Conservation (phyloP, 2,329 filamentous ascomycete genomes). For the Colletotrichum liriopes region DNA sequence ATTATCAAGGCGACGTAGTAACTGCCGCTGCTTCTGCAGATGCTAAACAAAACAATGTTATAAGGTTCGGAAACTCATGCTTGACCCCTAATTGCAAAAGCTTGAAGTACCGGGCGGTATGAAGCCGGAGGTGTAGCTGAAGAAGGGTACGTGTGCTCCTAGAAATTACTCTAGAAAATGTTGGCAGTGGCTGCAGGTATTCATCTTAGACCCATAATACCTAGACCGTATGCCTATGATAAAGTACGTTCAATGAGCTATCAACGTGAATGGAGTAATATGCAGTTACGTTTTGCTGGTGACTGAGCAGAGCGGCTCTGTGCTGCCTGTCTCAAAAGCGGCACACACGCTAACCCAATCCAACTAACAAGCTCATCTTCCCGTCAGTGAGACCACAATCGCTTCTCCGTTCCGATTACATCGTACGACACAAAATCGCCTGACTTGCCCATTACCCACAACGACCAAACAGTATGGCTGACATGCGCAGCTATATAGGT, state of each 20-base stretch:
- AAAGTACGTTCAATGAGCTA: too few relatives aligned
- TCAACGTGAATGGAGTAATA: neutral
- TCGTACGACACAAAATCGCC: conserved; percentile 41
- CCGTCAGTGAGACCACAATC: neutral
- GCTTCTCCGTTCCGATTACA: neutral
- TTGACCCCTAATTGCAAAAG: too few relatives aligned
- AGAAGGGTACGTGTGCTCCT: neutral
- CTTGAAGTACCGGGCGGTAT: neutral
- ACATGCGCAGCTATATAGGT: conserved; percentile 13
- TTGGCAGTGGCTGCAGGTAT: neutral
- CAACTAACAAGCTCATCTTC: neutral
- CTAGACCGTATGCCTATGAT: too few relatives aligned
- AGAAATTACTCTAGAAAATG: too few relatives aligned
- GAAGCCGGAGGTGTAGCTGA: neutral
- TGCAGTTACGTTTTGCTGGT: neutral
- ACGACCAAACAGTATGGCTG: neutral
- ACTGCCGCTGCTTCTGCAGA: too few relatives aligned
- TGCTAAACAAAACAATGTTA: too few relatives aligned
- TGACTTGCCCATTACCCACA: conserved; percentile 21
- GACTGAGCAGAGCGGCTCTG: too few relatives aligned
- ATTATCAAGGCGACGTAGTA: too few relatives aligned
- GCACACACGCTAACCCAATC: neutral
- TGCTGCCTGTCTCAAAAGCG: neutral
- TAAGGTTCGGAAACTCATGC: too few relatives aligned
- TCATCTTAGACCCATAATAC: neutral